Base-by-base conservation (phyloP, 345 rosid genomes). In the Diplotaxis tenuifolia region DNA sequence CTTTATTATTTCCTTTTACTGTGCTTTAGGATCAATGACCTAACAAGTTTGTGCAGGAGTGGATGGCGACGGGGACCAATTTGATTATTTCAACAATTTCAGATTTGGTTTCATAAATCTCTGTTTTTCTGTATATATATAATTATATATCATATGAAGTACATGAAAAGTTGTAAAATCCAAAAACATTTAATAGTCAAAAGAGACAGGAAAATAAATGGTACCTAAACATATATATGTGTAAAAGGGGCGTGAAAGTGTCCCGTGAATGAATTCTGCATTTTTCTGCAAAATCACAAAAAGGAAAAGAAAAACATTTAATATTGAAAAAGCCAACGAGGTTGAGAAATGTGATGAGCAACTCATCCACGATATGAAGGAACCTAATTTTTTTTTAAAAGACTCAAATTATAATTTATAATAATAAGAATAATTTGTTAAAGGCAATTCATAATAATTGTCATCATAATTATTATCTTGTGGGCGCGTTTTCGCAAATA, bases 21-120 rank as follows among this genome's bases (percentile, higher is more conserved):
- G 61, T 64, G 55, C 68, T 67, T 65, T 58, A 66, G 68, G 76
- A 71, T 65, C 63, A 66, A 66, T 77, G 76, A 66, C 76, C 76
- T 77, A 77, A 77, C 76, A 77, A 38, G 73, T 47, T 66, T 77
- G 73, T 66, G 77, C 75, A 76, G 55, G 55, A 76, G 80, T 76
- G 75, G 75, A 71, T 70, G 56, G 71, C 65, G 61, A 70, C 49
- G 75, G 80, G 79, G 80, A 70, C 80, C 80, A 70, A 70, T 70
- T 76, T 76, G 42, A 76, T 70, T 76, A 70, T 76, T 76, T 76
- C 80, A 64, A 76, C 67, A 76, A 63, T 76, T 56, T 70, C 55
- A 47, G 80, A 76, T 70, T 70, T 70, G 62, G 61, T 70, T 76
- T 71, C 80, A 76, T 76, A 75, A 76, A 70, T 75, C 53, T 69